Base-by-base conservation (phyloP, 2,329 filamentous ascomycete species). In the Aureobasidium sp. region DNA sequence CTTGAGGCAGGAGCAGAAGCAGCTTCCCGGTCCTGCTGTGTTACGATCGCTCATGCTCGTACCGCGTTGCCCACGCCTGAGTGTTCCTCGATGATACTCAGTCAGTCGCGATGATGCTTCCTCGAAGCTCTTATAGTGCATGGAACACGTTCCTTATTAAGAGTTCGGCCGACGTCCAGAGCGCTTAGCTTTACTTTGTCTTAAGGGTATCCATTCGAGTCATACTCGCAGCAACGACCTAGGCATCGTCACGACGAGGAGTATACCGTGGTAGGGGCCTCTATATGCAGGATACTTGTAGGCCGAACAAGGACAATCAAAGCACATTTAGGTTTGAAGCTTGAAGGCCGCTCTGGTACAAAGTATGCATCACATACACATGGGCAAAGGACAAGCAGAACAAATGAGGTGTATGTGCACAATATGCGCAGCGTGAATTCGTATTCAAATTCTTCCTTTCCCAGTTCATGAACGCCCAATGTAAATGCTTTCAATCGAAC, bases 401-500 rank as follows among this genome's bases (percentile, higher is more conserved):
- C 39, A 57, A 25, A 34, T 29, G 25, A 34, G 14, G n/a, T 45
- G 34, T 44, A 44, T 44, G 53, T 57, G 53, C 55, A 58, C 48
- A 47, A 27, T 58, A 48, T 58, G 55, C 55, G 34, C 42, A 58
- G 36, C 44, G 12, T 60, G 57, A 34, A 49, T 51, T 60, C 57
- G 34, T 59, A 59, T 60, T 60, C 57, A 60, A 37, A 34, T 60
- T 36, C 20, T 3, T 34, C 45, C 27, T 15, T 34, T 60, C 55
- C 55, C 55, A 39, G n/a, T 60, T 42, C 56, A 59, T 49, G 25
- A 60, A 60, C 57, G 57, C 57, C 57, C 17, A 31, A 31, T 60
- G 57, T 60, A 60, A 60, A 60, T 60, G 57, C 57, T 49, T 60
- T 51, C 57, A 60, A 34, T 51, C 20, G 37, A 60, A 60, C 57